A percentile compares a stretch with the other conserved stretches of the same genome.
These are phyloP conservation scores for Tetramitus jugosus DNA, from an alignment of 208 protist genomes.

Conservation along the genomic window DNA sequence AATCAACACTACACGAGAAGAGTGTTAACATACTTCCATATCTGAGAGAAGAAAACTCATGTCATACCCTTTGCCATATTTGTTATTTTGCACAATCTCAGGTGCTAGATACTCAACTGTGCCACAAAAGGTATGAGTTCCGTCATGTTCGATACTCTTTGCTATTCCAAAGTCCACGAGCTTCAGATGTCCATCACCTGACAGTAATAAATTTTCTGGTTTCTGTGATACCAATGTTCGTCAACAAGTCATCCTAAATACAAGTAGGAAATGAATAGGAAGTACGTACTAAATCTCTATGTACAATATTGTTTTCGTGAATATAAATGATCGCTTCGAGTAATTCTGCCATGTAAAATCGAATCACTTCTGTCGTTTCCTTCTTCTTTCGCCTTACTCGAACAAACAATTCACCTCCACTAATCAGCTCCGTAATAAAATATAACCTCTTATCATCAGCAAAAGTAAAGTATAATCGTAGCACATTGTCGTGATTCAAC, in stretches of 20 bases:
- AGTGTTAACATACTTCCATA: not conserved
- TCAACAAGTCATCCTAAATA: no score
- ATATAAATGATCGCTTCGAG: conserved; percentile 16
- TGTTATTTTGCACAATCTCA: conserved; percentile 13
- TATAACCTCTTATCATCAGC: conserved; percentile 26
- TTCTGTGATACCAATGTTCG: no score
- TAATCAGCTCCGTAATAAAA: conserved; percentile 31
- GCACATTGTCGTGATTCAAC: conserved; percentile 24
- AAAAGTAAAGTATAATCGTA: conserved; percentile 14
- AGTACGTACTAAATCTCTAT: conserved; percentile 32
- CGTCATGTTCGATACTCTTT: conserved; percentile 6
- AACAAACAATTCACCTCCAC: conserved; percentile 30
- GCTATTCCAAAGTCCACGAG: conserved; percentile 29
- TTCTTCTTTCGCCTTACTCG: no score
- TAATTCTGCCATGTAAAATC: conserved; percentile 30
- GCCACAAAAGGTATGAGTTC: conserved; percentile 26
- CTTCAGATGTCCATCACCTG: conserved; percentile 20
- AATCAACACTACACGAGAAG: conserved; percentile 30
- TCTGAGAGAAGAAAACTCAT: not conserved
- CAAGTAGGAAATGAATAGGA: no score
- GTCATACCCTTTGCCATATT: conserved; percentile 2
- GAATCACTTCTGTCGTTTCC: conserved; percentile 1
- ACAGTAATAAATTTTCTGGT: conserved; percentile 29
- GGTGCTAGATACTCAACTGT: conserved; percentile 30
- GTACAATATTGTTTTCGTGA: conserved; percentile 18